Evolutionary conservation across 208 protist species (phyloP).

Genomic region (Leishmania tropica): DNA sequence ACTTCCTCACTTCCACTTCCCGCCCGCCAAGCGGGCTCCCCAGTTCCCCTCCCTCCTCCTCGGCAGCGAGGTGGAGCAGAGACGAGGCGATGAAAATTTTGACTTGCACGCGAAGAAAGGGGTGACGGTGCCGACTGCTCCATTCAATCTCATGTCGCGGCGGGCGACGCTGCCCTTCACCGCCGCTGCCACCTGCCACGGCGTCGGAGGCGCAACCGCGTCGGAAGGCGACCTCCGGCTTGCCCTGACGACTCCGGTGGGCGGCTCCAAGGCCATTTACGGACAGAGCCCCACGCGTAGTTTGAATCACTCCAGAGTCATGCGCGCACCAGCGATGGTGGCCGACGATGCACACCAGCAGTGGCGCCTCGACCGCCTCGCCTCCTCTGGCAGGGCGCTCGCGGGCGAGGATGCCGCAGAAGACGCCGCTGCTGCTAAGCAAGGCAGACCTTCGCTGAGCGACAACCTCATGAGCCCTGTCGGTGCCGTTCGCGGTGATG

Average conservation of each 20-base stretch:
- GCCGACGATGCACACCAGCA: neutral
- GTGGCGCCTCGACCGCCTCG: neutral
- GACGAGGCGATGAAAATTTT: neutral
- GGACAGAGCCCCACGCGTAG: too few relatives aligned
- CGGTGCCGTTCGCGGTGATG: neutral
- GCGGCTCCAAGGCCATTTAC: neutral
- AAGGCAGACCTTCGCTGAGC: neutral
- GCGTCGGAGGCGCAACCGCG: neutral
- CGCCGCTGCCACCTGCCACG: neutral
- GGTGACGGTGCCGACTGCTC: neutral
- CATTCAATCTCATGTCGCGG: neutral
- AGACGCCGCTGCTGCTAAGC: neutral
- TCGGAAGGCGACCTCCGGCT: neutral
- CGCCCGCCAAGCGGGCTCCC: too few relatives aligned
- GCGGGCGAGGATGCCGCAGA: neutral
- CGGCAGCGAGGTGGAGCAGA: neutral
- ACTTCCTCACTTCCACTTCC: neutral
- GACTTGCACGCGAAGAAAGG: neutral
- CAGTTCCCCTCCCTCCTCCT: neutral
- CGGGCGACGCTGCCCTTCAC: conserved; percentile 10
- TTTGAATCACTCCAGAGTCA: neutral
- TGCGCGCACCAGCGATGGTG: neutral
- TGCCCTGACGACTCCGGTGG: neutral
- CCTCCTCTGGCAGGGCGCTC: too few relatives aligned
- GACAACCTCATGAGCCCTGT: neutral